phyloP scores from a whole-genome alignment of 2,329 filamentous ascomycete genomes.

The Gremmenia infestans region DNA sequence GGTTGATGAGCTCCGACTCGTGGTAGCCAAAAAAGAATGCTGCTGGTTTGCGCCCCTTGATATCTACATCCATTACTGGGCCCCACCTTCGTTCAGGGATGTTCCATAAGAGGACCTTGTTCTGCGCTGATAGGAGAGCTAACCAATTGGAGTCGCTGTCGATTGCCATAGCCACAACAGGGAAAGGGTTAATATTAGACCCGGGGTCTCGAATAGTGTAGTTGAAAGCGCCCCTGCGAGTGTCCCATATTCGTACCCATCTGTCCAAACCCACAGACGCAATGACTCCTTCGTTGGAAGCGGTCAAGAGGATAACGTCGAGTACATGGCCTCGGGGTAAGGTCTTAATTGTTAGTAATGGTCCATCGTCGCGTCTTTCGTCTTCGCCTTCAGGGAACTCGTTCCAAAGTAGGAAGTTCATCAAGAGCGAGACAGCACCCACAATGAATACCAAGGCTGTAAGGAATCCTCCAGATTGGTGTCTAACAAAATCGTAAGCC shows the following conservation, averaged over 20 bases:
- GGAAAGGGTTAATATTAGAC: constrained; percentile 44
- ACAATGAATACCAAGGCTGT: constrained; percentile 58
- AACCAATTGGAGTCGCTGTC: constrained; percentile 61
- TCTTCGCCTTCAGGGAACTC: constrained; percentile 42
- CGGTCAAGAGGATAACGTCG: constrained; percentile 61
- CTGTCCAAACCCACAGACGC: constrained; percentile 68
- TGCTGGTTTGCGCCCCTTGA: constrained; percentile 53
- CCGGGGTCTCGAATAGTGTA: constrained; percentile 34
- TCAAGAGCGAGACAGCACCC: constrained; percentile 62
- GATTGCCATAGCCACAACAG: constrained; percentile 58
- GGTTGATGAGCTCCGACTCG: constrained; percentile 35
- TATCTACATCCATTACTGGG: constrained; percentile 47
- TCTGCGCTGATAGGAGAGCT: constrained; percentile 56
- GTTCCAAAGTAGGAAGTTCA: constrained; percentile 70
- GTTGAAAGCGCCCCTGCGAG: constrained; percentile 38
- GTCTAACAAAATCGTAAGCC: constrained; percentile 62
- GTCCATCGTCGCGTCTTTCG: constrained; percentile 38
- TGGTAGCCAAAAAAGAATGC: constrained; percentile 58
- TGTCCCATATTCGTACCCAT: constrained; percentile 60
- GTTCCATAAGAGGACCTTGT: constrained; percentile 59
- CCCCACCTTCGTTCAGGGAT: constrained; percentile 53
- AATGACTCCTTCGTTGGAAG: constrained; percentile 59
- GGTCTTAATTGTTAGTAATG: constrained; percentile 54
- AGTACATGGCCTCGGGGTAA: constrained; percentile 60
- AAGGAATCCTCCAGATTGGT: constrained; percentile 54